These are phyloP conservation scores for Plasmodium inui DNA, from an alignment of 169 alveolate genomes.

Conservation along the genomic window DNA sequence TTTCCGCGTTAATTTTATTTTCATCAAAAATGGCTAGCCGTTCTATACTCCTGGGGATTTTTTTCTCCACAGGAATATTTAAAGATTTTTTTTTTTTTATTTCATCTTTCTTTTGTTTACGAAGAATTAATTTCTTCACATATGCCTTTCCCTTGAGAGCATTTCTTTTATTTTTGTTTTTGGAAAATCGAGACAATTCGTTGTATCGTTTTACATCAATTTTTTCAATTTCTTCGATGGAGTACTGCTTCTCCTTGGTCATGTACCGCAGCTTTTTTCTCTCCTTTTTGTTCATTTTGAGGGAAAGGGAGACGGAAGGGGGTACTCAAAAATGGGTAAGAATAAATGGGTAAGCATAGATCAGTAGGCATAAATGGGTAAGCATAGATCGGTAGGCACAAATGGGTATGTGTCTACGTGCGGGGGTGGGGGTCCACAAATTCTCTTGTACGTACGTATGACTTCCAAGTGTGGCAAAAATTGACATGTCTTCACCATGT, in stretches of 20 bases:
- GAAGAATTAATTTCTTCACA: conserved; percentile 50
- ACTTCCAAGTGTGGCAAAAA: not conserved
- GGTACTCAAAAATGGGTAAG: not conserved
- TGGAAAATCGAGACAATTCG: conserved; percentile 28
- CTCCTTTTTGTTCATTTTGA: conserved; percentile 49
- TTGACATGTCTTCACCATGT: not conserved
- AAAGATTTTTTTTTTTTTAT: conserved; percentile 38
- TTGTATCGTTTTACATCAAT: conserved; percentile 53
- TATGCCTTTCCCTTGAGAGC: conserved; percentile 68
- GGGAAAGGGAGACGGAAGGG: not conserved
- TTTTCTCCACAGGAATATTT: conserved; percentile 70
- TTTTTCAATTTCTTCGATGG: conserved; percentile 69
- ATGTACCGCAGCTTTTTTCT: conserved; percentile 54
- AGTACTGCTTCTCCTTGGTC: conserved; percentile 58
- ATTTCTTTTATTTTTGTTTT: conserved; percentile 58
- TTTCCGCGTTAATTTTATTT: conserved; percentile 33
- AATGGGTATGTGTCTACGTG: not conserved
- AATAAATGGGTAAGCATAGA: not conserved
- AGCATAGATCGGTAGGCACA: not conserved
- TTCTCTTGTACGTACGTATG: not conserved
- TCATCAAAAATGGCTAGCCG: conserved; percentile 59
- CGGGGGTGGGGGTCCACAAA: not conserved
- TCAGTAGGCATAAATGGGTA: too few species aligned
- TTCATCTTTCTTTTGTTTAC: conserved; percentile 73
- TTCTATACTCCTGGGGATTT: conserved; percentile 69